These are phyloP conservation scores for Cicer bijugum DNA, from an alignment of 306 rosid species.

Conservation along the genomic window DNA sequence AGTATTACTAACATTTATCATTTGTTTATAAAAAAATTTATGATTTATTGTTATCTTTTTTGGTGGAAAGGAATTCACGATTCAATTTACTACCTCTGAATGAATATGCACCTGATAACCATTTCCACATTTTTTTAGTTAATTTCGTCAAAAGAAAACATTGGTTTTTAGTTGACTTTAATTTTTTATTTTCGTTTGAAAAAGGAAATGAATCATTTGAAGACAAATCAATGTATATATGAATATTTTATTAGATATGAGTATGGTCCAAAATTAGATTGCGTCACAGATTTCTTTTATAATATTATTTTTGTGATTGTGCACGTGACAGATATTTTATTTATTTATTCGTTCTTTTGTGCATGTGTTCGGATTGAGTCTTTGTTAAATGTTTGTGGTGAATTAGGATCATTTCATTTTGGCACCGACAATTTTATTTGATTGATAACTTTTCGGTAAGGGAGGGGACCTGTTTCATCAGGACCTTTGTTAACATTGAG, in stretches of 20 bases:
- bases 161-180: neutral
- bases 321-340: slow-evolving; percentile 1
- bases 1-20: too few species aligned
- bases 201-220: neutral
- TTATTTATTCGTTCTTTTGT: neutral
- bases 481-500: neutral
- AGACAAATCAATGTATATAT: neutral
- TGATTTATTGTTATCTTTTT: too few species aligned
- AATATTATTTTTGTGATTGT: neutral
- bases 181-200: neutral
- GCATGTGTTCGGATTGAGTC: slow-evolving; percentile 4
- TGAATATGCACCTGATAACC: too few species aligned
- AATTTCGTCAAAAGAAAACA: too few species aligned
- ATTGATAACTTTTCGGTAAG: neutral
- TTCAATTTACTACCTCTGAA: too few species aligned
- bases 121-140: neutral
- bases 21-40: too few species aligned
- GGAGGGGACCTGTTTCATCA: neutral
- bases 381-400: neutral
- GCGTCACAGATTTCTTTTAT: neutral
- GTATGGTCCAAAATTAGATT: slow-evolving; percentile 2
- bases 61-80: too few species aligned
- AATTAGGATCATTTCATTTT: neutral
- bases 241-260: neutral
- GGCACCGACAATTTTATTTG: neutral